Evolutionary conservation across 2,329 filamentous ascomycete species (phyloP).

Genomic region (Penicillium verrucosum): DNA sequence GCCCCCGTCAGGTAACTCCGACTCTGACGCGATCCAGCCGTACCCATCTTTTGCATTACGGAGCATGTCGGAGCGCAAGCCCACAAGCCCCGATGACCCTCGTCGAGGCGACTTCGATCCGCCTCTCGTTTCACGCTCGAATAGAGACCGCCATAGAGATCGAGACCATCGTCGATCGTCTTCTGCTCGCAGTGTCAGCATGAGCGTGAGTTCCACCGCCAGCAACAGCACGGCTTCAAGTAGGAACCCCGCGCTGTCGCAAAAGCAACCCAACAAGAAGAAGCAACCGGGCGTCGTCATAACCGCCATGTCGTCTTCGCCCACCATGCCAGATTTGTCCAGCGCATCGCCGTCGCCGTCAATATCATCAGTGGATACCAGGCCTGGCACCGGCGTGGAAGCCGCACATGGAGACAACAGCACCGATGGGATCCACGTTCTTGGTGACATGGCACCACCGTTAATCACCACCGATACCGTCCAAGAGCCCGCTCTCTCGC

Average conservation of each 20-base stretch:
- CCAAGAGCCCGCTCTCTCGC: constrained; percentile 7
- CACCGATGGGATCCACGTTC: constrained; percentile 13
- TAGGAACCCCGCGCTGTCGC: constrained; percentile 1
- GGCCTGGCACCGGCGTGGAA: constrained; percentile 22
- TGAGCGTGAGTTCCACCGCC: constrained; percentile 2
- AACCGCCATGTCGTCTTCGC: constrained; percentile 19
- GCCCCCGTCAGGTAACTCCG: not conserved
- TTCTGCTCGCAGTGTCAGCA: not conserved
- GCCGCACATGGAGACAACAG: constrained; percentile 7
- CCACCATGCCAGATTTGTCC: constrained; percentile 32
- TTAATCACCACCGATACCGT: constrained; percentile 4
- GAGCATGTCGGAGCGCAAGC: constrained; percentile 25
- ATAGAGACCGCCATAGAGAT: constrained; percentile 1
- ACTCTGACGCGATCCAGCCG: constrained; percentile 6
- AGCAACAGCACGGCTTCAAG: constrained; percentile 1
- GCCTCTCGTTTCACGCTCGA: not conserved
- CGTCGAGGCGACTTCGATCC: not conserved
- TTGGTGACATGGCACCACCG: constrained; percentile 17
- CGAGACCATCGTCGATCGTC: not conserved
- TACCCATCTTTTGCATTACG: constrained; percentile 7
- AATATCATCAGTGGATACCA: constrained; percentile 32
- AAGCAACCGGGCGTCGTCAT: constrained; percentile 13
- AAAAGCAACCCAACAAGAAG: not conserved
- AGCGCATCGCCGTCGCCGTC: constrained; percentile 30
- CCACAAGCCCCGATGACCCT: not conserved